Percentiles rank a stretch among this genome's conserved stretches.
Conservation (phyloP, 208 protist genomes). For the Spongospora subterranea region DNA sequence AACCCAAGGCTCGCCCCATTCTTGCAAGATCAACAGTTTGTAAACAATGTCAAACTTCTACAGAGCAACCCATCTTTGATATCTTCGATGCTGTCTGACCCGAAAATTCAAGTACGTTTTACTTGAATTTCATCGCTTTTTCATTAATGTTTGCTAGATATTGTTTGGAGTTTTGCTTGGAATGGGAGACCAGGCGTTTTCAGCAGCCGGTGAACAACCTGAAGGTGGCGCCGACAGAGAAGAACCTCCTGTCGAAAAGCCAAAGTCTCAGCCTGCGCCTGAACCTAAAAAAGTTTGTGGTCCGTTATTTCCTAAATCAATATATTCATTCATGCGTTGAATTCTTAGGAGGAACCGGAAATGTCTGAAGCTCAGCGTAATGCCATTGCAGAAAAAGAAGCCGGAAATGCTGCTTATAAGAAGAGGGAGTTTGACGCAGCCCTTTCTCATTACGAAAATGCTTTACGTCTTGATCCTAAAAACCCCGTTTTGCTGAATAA, state of each 20-base stretch:
- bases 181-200: neutral
- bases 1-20: constrained; percentile 15
- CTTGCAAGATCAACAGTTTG: neutral
- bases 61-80: constrained; percentile 51
- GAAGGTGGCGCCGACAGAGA: constrained; percentile 15
- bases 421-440: constrained; percentile 46
- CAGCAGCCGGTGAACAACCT: neutral
- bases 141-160: neutral
- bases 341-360: neutral
- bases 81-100: constrained; percentile 21
- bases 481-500: constrained; percentile 57
- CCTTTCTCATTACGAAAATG: constrained; percentile 25
- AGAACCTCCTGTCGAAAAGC: neutral
- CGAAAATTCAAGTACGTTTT: neutral
- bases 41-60: constrained; percentile 36
- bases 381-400: constrained; percentile 51
- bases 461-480: constrained; percentile 28
- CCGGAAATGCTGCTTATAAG: constrained; percentile 60
- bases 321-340: no score
- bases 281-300: neutral
- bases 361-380: neutral
- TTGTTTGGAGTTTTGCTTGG: neutral
- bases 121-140: neutral
- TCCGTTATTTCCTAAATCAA: no score
- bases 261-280: neutral